Evolutionary conservation across 768 basidiomycete species (phyloP), one percentile per base, ranked within the genome.

Genomic region (Termitomyces sp.): DNA sequence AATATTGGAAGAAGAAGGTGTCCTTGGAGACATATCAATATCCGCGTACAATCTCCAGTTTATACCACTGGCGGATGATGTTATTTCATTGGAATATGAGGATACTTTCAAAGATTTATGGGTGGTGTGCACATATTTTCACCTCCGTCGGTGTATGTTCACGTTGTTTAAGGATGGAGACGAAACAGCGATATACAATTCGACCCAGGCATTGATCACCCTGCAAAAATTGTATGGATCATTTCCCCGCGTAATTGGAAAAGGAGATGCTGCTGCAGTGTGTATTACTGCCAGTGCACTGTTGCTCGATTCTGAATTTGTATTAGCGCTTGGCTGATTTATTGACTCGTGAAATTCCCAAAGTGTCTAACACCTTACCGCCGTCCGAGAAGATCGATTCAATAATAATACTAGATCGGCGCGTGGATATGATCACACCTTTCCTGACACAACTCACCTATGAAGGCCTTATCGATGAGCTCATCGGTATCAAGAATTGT

Each of bases 361-460:
- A 81, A 57, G 49, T 68, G 7, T 58, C 68, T 22, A 70, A 70
- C 12, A 68, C 72, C 10, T 69, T 80, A 3, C 66, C 79, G 6
- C 68, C 77, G 10, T 81, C 83, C 2, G 82, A 83, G 16, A 82
- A 78, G 52, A 80, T 98, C 54, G 97, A 99, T 68, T 87, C 85
- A 14, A 73, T 98, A 58, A 87, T 99, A 63, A 78, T 98, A 38
- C 64, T 99, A 57, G 97, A 99, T 70, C 85, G 97, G 49, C 85
- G 86, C 35, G 85, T 90, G 10, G 97, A 99, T 66, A 90, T 98
- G 90, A 86, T 98, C 58, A 97, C 97, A 0, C 94, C 97, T 1
- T 77, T 98, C 52, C 82, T 96, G 47, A 98, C 97, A 2, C 95
- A 98, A 66, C 76, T 98, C 57, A 99, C 97, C 0, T 98, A 98